phyloP scores from a whole-genome alignment of 331 rosid genomes.

The Stylosanthes scabra region DNA sequence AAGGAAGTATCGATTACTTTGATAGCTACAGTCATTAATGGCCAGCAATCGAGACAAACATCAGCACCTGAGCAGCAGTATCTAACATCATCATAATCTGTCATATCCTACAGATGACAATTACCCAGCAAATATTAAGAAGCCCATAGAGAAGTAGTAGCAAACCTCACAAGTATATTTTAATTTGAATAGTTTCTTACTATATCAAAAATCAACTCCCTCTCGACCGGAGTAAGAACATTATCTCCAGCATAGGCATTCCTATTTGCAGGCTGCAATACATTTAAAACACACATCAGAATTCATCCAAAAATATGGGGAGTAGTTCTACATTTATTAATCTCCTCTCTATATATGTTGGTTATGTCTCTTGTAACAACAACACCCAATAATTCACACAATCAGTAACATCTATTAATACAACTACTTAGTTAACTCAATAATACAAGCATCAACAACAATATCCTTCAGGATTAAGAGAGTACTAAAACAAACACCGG shows the following conservation, averaged over 20 bases:
- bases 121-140: conserved; percentile 19
- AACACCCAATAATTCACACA: no score
- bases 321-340: not conserved
- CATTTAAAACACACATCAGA: not conserved
- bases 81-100: conserved; percentile 94
- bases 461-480: not conserved
- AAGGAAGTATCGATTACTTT: conserved; percentile 85
- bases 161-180: conserved; percentile 2
- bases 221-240: conserved; percentile 83
- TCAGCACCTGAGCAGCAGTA: conserved; percentile 98
- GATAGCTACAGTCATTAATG: conserved; percentile 89
- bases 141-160: not conserved
- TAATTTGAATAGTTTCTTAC: conserved; percentile 59
- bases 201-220: conserved; percentile 88
- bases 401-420: not conserved
- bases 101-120: conserved; percentile 66
- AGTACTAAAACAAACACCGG: not conserved
- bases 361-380: no score
- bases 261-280: conserved; percentile 85
- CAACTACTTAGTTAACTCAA: conserved; percentile 7
- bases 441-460: not conserved
- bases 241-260: conserved; percentile 87
- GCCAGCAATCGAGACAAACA: conserved; percentile 95
- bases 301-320: conserved; percentile 6
- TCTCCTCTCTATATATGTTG: no score